These are phyloP conservation scores for Aurinia saxatilis DNA, from an alignment of 345 rosid species.

Conservation along the genomic window DNA sequence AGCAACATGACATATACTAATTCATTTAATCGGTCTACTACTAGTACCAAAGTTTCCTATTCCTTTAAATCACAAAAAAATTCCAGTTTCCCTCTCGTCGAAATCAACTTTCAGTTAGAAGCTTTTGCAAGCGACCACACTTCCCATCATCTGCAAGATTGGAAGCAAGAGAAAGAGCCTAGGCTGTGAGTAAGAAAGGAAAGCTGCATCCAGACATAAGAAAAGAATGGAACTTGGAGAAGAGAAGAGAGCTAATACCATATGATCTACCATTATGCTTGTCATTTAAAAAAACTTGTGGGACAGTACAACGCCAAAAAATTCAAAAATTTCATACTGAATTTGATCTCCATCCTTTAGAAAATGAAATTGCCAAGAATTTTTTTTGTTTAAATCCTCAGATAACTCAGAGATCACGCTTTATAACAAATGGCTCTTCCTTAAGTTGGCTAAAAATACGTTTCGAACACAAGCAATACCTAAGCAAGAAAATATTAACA, in stretches of 20 bases:
- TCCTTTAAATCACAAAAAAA: background rate
- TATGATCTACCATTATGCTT: conserved; percentile 91
- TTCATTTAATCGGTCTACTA: conserved; percentile 5
- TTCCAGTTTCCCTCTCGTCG: background rate
- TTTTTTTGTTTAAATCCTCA: no score
- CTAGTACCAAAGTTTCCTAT: background rate
- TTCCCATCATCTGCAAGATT: conserved; percentile 43
- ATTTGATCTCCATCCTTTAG: conserved; percentile 44
- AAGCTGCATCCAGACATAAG: no score
- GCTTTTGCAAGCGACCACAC: conserved; percentile 49
- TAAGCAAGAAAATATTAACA: conserved; percentile 10
- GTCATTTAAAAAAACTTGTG: conserved; percentile 83
- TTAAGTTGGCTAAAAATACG: conserved; percentile 43
- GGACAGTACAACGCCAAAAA: conserved; percentile 79
- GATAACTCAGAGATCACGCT: conserved; percentile 52
- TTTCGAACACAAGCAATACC: conserved; percentile 59
- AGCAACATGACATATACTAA: background rate
- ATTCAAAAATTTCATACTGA: conserved; percentile 25
- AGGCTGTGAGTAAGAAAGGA: background rate
- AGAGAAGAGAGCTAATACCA: conserved; percentile 31
- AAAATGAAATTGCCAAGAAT: conserved; percentile 14
- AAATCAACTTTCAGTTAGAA: conserved; percentile 28
- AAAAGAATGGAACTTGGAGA: background rate
- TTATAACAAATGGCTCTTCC: conserved; percentile 47
- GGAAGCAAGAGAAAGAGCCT: conserved; percentile 21